A percentile compares a stretch with the other conserved stretches of the same genome.
phyloP scores from a whole-genome alignment of 2,329 filamentous ascomycete genomes.

The Stagonosporopsis chrysanthemi region DNA sequence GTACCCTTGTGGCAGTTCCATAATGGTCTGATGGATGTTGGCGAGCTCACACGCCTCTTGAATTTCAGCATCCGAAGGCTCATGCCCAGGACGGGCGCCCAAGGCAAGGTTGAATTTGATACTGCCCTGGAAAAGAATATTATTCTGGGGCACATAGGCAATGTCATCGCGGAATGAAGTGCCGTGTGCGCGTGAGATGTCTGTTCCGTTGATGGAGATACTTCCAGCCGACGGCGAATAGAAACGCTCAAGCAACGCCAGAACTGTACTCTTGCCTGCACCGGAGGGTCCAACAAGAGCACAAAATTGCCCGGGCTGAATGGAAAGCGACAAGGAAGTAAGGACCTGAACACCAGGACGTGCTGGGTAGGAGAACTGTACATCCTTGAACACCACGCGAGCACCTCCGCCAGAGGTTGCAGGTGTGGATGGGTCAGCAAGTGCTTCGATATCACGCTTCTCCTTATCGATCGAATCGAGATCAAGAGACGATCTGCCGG shows the following conservation, averaged over 20 bases:
- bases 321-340: conserved; percentile 62
- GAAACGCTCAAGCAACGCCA: conserved; percentile 62
- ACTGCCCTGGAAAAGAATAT: conserved; percentile 57
- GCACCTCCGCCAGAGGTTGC: conserved; percentile 69
- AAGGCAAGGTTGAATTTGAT: conserved; percentile 58
- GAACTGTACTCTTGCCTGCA: conserved; percentile 72
- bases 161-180: conserved; percentile 55
- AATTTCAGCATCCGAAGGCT: conserved; percentile 67
- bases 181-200: conserved; percentile 52
- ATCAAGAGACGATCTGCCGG: conserved; percentile 88
- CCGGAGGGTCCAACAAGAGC: conserved; percentile 72
- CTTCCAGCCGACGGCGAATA: conserved; percentile 60
- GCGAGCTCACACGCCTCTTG: conserved; percentile 71
- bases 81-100: conserved; percentile 61
- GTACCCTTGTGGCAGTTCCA: conserved; percentile 69
- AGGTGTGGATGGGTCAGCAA: conserved; percentile 57
- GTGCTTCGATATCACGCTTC: conserved; percentile 45
- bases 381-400: conserved; percentile 63
- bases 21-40: conserved; percentile 74
- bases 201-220: conserved; percentile 61
- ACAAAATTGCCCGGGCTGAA: conserved; percentile 67
- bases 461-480: conserved; percentile 73
- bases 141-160: conserved; percentile 58
- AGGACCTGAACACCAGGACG: conserved; percentile 67
- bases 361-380: conserved; percentile 72